A percentile compares a stretch with the other conserved stretches of the same genome.
phyloP scores from a whole-genome alignment of 2,329 filamentous ascomycete species.

The Cordyceps javanica region DNA sequence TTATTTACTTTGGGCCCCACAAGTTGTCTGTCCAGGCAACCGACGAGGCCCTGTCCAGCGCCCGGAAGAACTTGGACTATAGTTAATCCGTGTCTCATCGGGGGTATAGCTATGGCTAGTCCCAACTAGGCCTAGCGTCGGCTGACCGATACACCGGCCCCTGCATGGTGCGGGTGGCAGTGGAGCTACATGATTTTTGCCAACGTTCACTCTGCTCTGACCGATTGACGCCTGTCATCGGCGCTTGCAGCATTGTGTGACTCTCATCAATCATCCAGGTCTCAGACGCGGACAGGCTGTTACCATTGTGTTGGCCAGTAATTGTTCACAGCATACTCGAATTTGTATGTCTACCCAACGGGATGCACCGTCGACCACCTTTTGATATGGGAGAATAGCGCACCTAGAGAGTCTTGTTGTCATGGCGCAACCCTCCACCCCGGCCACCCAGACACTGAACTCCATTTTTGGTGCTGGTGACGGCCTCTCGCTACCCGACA shows the following conservation, averaged over 20 bases:
- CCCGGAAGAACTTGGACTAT: conserved; percentile 17
- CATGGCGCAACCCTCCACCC: conserved; percentile 42
- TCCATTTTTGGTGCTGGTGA: conserved; percentile 41
- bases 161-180: not conserved
- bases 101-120: conserved; percentile 4
- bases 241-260: conserved; percentile 7
- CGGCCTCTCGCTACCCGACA: conserved; percentile 17
- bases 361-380: not conserved
- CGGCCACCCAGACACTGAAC: conserved; percentile 30
- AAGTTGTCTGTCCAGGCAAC: conserved; percentile 31
- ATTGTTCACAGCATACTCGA: not conserved
- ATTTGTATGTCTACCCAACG: not conserved
- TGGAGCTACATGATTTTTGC: conserved; percentile 7
- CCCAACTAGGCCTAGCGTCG: not conserved
- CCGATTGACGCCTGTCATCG: not conserved
- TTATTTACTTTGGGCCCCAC: conserved; percentile 42
- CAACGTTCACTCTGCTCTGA: not conserved
- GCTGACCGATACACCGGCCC: not conserved
- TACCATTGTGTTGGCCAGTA: not conserved
- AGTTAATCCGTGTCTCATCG: conserved; percentile 1
- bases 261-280: not conserved
- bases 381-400: conserved; percentile 4
- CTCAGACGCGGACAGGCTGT: not conserved
- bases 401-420: conserved; percentile 11
- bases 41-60: conserved; percentile 4